These are phyloP conservation scores for Torulaspora pretoriensis DNA, from an alignment of 1,139 yeast species.

Conservation along the genomic window DNA sequence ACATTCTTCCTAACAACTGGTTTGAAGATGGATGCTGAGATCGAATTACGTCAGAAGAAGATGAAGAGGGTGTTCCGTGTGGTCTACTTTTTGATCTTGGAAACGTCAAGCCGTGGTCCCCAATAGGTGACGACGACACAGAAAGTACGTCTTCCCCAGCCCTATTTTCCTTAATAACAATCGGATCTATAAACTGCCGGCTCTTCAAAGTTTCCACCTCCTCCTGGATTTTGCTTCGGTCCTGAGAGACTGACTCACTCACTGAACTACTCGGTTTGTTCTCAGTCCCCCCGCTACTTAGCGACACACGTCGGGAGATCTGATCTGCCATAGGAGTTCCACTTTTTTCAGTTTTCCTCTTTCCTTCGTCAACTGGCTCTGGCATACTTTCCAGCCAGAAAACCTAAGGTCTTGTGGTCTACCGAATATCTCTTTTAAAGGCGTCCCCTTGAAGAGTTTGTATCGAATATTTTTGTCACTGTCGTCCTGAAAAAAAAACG, in stretches of 20 bases:
- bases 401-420: background rate
- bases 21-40: background rate
- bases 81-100: background rate
- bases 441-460: background rate
- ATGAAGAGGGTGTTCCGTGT: background rate
- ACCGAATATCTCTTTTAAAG: background rate
- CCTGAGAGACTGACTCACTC: background rate
- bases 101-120: background rate
- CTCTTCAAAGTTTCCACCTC: slow-evolving; percentile 12
- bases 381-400: background rate
- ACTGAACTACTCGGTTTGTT: background rate
- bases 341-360: background rate
- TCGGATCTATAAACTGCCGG: slow-evolving; percentile 8
- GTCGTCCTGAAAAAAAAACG: background rate
- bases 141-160: background rate
- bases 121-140: background rate
- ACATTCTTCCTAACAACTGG: slow-evolving; percentile 1
- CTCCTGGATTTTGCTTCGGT: slow-evolving; percentile 8
- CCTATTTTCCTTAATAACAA: slow-evolving; percentile 4
- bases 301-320: background rate
- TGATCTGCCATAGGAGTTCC: background rate
- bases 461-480: background rate
- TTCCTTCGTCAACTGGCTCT: background rate
- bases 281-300: background rate
- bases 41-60: background rate